Base-by-base conservation (phyloP, 2,329 filamentous ascomycete species). In the Trichoderma sp. region DNA sequence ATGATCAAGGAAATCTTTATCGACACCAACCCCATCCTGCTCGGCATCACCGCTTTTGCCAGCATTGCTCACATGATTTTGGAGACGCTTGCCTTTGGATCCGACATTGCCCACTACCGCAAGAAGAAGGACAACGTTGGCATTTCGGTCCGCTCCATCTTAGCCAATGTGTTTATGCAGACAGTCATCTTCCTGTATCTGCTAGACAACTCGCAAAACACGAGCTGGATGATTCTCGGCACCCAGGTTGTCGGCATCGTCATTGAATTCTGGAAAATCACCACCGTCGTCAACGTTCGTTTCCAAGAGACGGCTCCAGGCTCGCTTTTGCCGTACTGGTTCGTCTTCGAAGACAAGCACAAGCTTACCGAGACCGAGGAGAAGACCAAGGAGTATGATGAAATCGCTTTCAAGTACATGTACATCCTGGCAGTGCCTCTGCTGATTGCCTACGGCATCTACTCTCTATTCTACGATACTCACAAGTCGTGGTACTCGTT, bases 61-160 rank as follows among this genome's bases (percentile, higher is more conserved):
- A 95, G 90, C 74, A 88, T 99, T 72, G 87, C 96, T 51, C 96
- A 99, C 83, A 94, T 97, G 88, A 86, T 99, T 76, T 95, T 99
- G 74, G 96, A 99, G 83, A 95, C 93, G 79, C 88, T 99, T 39
- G 96, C 96, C 2, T 99, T 99, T 85, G 97, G 97, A 79, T 97
- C 92, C 80, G 96, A 99, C 80, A 97, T 99, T 80, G 90, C 94
- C 63, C 96, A 99, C 83, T 99, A 96, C 90, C 93, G 95, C 80
- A 98, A 98, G 86, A 99, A 99, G 91, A 99, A 99, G 87, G 97
- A 98, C 84, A 96, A 97, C 72, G 93, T 99, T 32, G 96, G 96
- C 74, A 97, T 97, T 60, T 98, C 95, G 1, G 92, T 99, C 73
- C 94, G 96, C 71, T 97, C 95, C 36, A 99, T 99, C 78, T 86